phyloP scores from a whole-genome alignment of 768 basidiomycete species.

The Lactifluus hygrophoroides region DNA sequence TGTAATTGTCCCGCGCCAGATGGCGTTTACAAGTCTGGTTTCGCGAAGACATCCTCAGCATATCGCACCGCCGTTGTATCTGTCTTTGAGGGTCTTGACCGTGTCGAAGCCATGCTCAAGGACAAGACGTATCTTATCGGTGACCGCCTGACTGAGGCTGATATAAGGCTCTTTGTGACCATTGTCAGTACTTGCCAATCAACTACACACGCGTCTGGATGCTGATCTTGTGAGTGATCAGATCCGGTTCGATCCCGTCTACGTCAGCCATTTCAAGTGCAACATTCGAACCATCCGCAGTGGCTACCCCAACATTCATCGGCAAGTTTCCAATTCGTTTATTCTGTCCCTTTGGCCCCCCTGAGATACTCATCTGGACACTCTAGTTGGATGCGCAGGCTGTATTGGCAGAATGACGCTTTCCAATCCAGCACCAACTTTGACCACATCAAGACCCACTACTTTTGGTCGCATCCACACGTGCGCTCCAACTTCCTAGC shows the following conservation, averaged over 20 bases:
- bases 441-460: conserved; percentile 75
- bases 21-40: conserved; percentile 85
- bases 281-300: conserved; percentile 78
- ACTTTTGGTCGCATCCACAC: conserved; percentile 53
- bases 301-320: conserved; percentile 78
- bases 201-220: no score
- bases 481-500: not conserved
- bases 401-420: conserved; percentile 87
- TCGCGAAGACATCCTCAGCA: conserved; percentile 71
- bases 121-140: conserved; percentile 83
- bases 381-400: conserved; percentile 65
- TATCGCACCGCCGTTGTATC: conserved; percentile 70
- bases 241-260: conserved; percentile 87
- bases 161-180: conserved; percentile 87
- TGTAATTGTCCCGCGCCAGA: conserved; percentile 35
- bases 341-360: no score
- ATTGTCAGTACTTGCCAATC: conserved; percentile 46
- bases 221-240: conserved; percentile 23
- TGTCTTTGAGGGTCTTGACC: conserved; percentile 74
- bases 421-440: conserved; percentile 88
- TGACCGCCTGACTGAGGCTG: conserved; percentile 74
- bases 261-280: conserved; percentile 91
- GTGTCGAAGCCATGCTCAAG: conserved; percentile 64
- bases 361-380: no score
- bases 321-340: conserved; percentile 28